These are phyloP conservation scores for Tuber brumale DNA, from an alignment of 495 filamentous ascomycete genomes.

Conservation along the genomic window DNA sequence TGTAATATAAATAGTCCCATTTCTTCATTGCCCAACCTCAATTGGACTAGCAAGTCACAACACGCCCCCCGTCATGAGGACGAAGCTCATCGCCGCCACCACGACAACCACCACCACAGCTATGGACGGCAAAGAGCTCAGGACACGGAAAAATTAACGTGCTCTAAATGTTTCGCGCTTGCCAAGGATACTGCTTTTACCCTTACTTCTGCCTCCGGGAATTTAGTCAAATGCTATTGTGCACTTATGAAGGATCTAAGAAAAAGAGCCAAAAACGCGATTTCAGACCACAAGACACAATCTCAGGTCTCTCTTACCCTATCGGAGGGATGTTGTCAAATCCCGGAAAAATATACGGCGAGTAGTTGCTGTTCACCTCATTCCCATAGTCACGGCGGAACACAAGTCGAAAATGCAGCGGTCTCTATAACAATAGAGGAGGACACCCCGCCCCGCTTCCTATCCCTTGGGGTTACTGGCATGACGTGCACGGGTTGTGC, in stretches of 20 bases:
- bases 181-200: constrained; percentile 8
- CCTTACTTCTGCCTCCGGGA: constrained; percentile 1
- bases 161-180: constrained; percentile 15
- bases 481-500: constrained; percentile 41
- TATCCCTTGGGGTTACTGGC: constrained; percentile 35
- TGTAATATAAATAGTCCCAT: constrained; percentile 1
- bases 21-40: not conserved
- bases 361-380: constrained; percentile 14
- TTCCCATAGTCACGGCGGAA: constrained; percentile 16
- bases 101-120: not conserved
- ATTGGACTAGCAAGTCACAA: constrained; percentile 5
- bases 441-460: constrained; percentile 10
- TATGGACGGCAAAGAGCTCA: not conserved
- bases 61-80: not conserved
- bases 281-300: constrained; percentile 3
- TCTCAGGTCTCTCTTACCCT: not conserved
- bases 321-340: constrained; percentile 11
- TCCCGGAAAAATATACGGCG: not conserved
- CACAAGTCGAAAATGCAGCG: not conserved
- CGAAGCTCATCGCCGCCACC: not conserved
- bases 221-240: constrained; percentile 21
- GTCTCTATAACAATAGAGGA: not conserved
- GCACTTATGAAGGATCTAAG: constrained; percentile 14
- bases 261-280: not conserved
- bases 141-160: not conserved